phyloP scores from a whole-genome alignment of 768 basidiomycete genomes.

The Amanita thiersii region DNA sequence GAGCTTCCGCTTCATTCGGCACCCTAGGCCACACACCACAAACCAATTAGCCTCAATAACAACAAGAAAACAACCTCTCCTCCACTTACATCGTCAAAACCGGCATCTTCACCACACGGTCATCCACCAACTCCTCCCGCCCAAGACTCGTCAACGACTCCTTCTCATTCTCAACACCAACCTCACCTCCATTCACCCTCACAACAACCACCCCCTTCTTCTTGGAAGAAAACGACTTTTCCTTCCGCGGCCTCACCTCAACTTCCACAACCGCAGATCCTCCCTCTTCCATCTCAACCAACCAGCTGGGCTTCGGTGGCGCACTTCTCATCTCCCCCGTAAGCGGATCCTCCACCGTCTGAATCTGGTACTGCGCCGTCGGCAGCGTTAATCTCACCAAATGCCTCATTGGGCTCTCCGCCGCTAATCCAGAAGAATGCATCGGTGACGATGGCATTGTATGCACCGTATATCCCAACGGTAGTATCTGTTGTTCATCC shows the following conservation, averaged over 20 bases:
- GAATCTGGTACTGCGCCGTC: slow-evolving; percentile 72
- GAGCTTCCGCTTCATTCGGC: slow-evolving; percentile 44
- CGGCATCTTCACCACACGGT: slow-evolving; percentile 56
- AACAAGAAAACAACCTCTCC: slow-evolving; percentile 3
- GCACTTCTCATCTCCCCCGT: slow-evolving; percentile 58
- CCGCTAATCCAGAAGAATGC: slow-evolving; percentile 58
- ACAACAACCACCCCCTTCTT: slow-evolving; percentile 25
- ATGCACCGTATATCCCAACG: slow-evolving; percentile 52
- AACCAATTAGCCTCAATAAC: slow-evolving; percentile 8
- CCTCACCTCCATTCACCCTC: slow-evolving; percentile 38
- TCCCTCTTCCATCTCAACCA: slow-evolving; percentile 36
- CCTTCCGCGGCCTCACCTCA: slow-evolving; percentile 37
- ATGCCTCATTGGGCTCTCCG: slow-evolving; percentile 58
- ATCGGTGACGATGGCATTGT: slow-evolving; percentile 78
- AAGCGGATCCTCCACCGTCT: slow-evolving; percentile 74
- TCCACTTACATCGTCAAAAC: slow-evolving; percentile 56
- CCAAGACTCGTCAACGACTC: slow-evolving; percentile 65
- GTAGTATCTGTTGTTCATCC: slow-evolving; percentile 25
- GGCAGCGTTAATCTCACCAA: slow-evolving; percentile 72
- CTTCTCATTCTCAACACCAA: slow-evolving; percentile 65
- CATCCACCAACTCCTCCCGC: slow-evolving; percentile 70
- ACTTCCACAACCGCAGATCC: slow-evolving; percentile 42
- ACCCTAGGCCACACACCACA: slow-evolving; percentile 27
- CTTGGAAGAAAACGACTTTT: slow-evolving; percentile 8
- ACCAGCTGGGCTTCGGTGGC: slow-evolving; percentile 66